A percentile compares a stretch with the other conserved stretches of the same genome.
Conservation (phyloP, 257 asterid genomes). For the Solanum sejunctum region DNA sequence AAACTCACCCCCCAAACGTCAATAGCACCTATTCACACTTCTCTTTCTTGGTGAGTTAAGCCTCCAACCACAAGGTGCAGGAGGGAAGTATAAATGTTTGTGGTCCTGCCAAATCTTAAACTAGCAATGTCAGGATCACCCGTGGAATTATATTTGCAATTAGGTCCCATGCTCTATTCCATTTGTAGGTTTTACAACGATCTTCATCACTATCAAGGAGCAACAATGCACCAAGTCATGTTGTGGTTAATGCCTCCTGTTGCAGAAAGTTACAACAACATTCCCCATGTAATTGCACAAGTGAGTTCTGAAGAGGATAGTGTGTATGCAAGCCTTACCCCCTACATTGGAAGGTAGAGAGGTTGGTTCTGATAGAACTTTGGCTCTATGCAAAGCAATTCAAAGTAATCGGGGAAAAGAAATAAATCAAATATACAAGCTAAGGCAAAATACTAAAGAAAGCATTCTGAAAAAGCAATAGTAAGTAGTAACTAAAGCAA, state of each 20-base stretch:
- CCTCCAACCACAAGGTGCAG: background rate
- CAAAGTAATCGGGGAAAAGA: no score
- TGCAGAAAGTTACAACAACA: background rate
- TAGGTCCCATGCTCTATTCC: background rate
- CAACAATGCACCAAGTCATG: background rate
- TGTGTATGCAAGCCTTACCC: no score
- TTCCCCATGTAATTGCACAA: background rate
- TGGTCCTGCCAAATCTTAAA: background rate
- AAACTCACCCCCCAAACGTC: background rate
- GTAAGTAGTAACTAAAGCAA: no score
- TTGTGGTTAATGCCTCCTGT: background rate
- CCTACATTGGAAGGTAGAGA: no score
- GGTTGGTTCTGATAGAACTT: no score
- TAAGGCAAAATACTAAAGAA: no score
- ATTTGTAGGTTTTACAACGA: background rate
- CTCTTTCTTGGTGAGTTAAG: background rate
- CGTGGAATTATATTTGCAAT: background rate
- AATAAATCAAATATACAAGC: no score
- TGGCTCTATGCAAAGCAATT: no score
- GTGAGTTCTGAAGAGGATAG: no score
- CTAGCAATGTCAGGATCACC: background rate
- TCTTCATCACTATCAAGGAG: background rate
- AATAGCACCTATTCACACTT: background rate
- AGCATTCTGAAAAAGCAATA: no score
- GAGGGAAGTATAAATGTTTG: background rate